phyloP scores from a whole-genome alignment of 2,329 filamentous ascomycete species.

The Falciphora oryzae region DNA sequence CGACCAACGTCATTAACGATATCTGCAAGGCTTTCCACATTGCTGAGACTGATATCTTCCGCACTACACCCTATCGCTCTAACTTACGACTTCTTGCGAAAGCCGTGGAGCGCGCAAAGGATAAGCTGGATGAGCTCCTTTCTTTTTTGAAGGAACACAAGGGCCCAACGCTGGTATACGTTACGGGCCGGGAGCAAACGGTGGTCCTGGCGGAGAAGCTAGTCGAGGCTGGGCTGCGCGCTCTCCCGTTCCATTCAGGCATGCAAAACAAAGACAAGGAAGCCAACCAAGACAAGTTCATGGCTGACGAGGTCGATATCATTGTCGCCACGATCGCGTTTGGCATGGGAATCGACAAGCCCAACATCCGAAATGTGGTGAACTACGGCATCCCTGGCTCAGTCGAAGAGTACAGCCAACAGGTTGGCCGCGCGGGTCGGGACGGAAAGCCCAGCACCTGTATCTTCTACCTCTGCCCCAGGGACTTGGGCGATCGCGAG shows the following conservation, averaged over 20 bases:
- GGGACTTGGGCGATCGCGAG: conserved; percentile 53
- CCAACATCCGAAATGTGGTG: conserved; percentile 47
- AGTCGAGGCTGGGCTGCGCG: conserved; percentile 25
- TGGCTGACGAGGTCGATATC: conserved; percentile 37
- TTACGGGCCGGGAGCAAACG: conserved; percentile 48
- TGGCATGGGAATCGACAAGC: conserved; percentile 55
- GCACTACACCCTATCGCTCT: conserved; percentile 74
- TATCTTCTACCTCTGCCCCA: conserved; percentile 41
- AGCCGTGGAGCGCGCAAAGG: conserved; percentile 18
- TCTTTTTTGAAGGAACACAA: conserved; percentile 43
- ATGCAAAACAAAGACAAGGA: conserved; percentile 39
- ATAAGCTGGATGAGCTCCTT: conserved; percentile 39
- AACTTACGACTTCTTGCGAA: conserved; percentile 68
- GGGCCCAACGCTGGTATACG: conserved; percentile 55
- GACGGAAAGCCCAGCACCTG: conserved; percentile 49
- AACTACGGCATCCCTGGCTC: conserved; percentile 46
- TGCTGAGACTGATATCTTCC: conserved; percentile 60
- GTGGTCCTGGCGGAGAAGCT: conserved; percentile 31
- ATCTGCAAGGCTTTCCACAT: conserved; percentile 71
- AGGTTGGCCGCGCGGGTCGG: conserved; percentile 49
- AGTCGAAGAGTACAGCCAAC: conserved; percentile 52
- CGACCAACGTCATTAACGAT: conserved; percentile 69
- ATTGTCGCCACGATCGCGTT: conserved; percentile 53
- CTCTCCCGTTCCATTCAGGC: conserved; percentile 44
- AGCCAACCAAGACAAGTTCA: conserved; percentile 45